Evolutionary conservation across 2,329 filamentous ascomycete genomes (phyloP), one percentile per base, ranked within the genome.

Genomic region (Aspergillus sergii): DNA sequence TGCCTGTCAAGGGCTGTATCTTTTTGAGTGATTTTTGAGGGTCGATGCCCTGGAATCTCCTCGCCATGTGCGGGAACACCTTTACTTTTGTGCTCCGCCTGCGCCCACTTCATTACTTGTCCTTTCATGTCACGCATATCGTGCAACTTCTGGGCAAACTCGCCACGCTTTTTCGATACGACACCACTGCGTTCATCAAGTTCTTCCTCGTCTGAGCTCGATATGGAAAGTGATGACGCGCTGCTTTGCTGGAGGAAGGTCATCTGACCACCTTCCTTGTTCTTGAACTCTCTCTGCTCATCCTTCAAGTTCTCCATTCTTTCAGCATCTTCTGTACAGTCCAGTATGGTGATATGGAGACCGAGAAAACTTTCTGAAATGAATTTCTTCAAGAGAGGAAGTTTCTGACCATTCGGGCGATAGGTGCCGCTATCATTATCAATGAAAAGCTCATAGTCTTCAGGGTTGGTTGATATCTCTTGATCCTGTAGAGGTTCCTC

Each of bases 371-470:
- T 93, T 28, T 76, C 78, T 36, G 88, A 80, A 2, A 98, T 79
- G 73, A 93, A 96, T 12, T 82, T 73, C 58, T 89, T 88, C 1
- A 98, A 82, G 0, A 89, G 75, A 0, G 91, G 91, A 1, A 98
- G 84, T 11, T 92, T 83, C 12, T 88, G 84, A 61, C 91, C 90
- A 73, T 96, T 93, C 0, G 94, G 94, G 0, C 94, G 87, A 76
- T 98, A 98, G 0, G 94, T 98, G 12, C 94, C 94, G 60, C 89
- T 93, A 78, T 97, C 94, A 72, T 98, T 98, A 81, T 98, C 94
- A 73, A 98, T 97, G 67, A 95, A 83, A 10, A 98, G 86, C 75
- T 96, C 91, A 76, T 97, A 98, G 73, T 86, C 79, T 5, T 75
- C 71, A 0, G 87, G 86, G 59, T 89, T 84, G 7, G 75, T 82